Base-by-base conservation (phyloP, 805 yeast genomes). In the Pichia scutulata region DNA sequence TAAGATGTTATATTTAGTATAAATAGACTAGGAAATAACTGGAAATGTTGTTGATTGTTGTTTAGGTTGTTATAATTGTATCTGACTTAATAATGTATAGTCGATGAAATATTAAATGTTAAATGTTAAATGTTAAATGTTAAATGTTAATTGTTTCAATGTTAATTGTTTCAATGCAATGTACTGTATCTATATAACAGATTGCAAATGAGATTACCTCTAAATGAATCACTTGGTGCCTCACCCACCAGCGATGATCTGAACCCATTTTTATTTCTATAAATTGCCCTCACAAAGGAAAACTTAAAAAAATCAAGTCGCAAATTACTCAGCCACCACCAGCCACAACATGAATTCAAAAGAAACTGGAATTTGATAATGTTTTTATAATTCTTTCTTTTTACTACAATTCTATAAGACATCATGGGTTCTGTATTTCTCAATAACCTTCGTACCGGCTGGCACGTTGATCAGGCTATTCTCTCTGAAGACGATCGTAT, bases 401-500 rank as follows among this genome's bases (percentile, higher is more conserved):
- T 28, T 13, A 6, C n/a, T 7, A 8, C 4, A 7, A 30, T n/a
- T 33, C n/a, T n/a, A 10, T 4, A 16, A 9, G 37, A 26, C n/a
- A 28, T 40, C 18, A 86, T 86, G 95, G 90, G 92, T 5, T 83
- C 90, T 52, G 82, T 86, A 0, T 86, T 88, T 59, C 70, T 89
- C 47, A 93, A 95, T 1, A 93, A 89, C 62, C 69, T 89, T 51
- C 78, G 74, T 25, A 76, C 92, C 0, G 96, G 95, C 7, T 89
- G 96, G 97, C 99, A 93, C 62, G 98, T 93, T 30, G 99, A 93
- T 68, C 98, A 93, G 63, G 96, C 99, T 7, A 93, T 93, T 39
- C 73, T 93, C 22, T 80, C 89, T 8, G 99, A 93, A 62, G 95
- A 86, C 52, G 96, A 88, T 47, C 70, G 96, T 51, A 67, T 93